Evolutionary conservation across 805 yeast genomes (phyloP).

Genomic region (Teunomyces atbi): DNA sequence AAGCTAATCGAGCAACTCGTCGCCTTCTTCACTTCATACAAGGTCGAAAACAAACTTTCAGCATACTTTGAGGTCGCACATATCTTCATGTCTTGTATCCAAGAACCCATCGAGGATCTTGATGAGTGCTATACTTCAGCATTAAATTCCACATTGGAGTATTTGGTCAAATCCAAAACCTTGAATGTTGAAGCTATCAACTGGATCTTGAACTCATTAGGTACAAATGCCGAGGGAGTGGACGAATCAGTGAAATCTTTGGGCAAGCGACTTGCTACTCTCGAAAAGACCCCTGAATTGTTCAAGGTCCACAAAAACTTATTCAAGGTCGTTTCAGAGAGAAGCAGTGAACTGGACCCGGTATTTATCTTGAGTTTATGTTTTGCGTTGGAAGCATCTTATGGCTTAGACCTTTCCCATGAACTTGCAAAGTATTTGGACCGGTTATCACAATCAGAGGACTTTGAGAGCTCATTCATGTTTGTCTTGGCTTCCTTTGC

Average conservation of each 20-base stretch:
- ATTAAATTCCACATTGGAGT: not conserved
- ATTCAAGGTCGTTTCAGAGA: conserved; percentile 24
- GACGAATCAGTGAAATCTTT: conserved; percentile 6
- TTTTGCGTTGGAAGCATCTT: conserved; percentile 7
- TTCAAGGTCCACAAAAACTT: conserved; percentile 16
- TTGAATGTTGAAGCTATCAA: not conserved
- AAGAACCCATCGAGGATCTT: not conserved
- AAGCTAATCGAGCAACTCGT: conserved; percentile 12
- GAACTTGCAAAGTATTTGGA: conserved; percentile 2
- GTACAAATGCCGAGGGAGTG: conserved; percentile 7
- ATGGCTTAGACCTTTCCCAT: not conserved
- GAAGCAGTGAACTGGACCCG: conserved; percentile 13
- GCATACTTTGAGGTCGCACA: conserved; percentile 2
- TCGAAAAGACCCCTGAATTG: conserved; percentile 6
- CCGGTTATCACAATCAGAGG: conserved; percentile 1
- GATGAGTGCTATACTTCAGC: not conserved
- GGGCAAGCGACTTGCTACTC: conserved; percentile 8
- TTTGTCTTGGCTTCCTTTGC: conserved; percentile 17
- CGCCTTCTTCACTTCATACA: conserved; percentile 10
- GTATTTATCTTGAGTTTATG: conserved; percentile 16
- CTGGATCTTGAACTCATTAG: conserved; percentile 33
- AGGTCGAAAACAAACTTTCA: not conserved
- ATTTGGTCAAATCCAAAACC: not conserved
- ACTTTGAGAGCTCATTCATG: conserved; percentile 13
- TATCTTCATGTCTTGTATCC: not conserved